Conservation (phyloP, 352 stramenopile genomes). For the Globisporangium viniferum region DNA sequence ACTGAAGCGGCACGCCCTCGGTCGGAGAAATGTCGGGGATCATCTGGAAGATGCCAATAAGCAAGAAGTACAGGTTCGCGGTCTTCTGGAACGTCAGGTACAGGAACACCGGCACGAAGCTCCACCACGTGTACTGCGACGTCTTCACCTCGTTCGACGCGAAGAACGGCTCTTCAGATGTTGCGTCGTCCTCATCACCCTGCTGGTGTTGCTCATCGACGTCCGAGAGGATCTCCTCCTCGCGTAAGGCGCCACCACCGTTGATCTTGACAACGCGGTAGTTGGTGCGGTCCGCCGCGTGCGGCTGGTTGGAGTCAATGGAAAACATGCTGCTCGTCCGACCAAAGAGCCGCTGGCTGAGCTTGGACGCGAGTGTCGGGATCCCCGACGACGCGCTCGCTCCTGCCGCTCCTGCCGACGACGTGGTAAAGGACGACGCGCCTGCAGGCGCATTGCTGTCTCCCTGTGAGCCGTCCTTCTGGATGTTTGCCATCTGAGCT, state of each 20-base stretch:
- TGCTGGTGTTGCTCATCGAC: slow-evolving; percentile 11
- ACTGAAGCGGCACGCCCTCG: slow-evolving; percentile 76
- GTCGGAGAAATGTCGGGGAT: slow-evolving; percentile 81
- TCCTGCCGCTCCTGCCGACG: neutral
- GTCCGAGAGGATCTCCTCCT: slow-evolving; percentile 16
- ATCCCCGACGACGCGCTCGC: neutral
- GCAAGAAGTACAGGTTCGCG: slow-evolving; percentile 85
- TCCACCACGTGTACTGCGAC: slow-evolving; percentile 89
- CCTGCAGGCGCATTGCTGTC: slow-evolving; percentile 5
- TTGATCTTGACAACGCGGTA: slow-evolving; percentile 81
- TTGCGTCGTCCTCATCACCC: neutral
- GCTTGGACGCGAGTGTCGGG: slow-evolving; percentile 30
- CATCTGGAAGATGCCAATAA: slow-evolving; percentile 88
- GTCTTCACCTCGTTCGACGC: slow-evolving; percentile 81
- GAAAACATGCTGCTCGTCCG: slow-evolving; percentile 65
- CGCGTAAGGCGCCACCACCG: slow-evolving; percentile 19
- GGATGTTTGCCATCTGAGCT: slow-evolving; percentile 34
- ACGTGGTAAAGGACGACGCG: slow-evolving; percentile 16
- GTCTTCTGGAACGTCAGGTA: slow-evolving; percentile 88
- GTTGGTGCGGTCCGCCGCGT: slow-evolving; percentile 27
- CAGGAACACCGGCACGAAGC: slow-evolving; percentile 83
- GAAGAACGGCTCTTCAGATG: slow-evolving; percentile 44
- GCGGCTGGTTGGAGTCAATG: slow-evolving; percentile 37
- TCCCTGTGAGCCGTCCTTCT: slow-evolving; percentile 2
- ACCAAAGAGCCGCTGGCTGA: slow-evolving; percentile 25